Evolutionary conservation across 139 green algal species (phyloP), one percentile per base, ranked within the genome.

Genomic region (Chlamydomonas incerta): DNA sequence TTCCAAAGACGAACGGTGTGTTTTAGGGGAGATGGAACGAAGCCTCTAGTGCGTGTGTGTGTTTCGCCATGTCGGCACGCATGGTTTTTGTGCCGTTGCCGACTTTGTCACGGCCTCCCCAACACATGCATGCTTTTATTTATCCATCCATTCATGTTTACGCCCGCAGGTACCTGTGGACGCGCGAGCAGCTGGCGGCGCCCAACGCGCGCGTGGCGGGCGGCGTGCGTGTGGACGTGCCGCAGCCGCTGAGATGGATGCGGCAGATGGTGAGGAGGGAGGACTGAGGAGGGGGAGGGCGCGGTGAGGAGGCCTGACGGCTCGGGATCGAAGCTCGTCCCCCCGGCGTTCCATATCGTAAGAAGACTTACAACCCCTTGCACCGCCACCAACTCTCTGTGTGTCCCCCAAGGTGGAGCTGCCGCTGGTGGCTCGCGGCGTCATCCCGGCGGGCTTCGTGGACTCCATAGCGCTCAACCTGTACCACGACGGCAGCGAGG

Each of bases 111-210:
- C n/a, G n/a, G n/a, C n/a, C n/a, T n/a, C 70, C 33, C 37, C 13
- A 17, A 52, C 37, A 13, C 35, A 37, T 33, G 14, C 46, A 26
- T 28, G 8, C 66, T 1, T 13, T 70, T 37, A 23, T 70, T 10
- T 28, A 46, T 26, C 62, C 8, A 31, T 34, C 34, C n/a, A n/a
- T n/a, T n/a, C n/a, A n/a, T n/a, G n/a, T n/a, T n/a, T n/a, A n/a
- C n/a, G n/a, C n/a, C n/a, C n/a, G n/a, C 77, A 91, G 89, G 35
- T 95, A 96, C 77, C 60, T 95, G 50, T 96, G 94, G 94, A 96
- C 92, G 35, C 86, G 83, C 29, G 93, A 95, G 66, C 94, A 96
- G 90, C 80, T 95, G 58, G 50, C 74, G 2, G 52, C 72, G 50
- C 60, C 75, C 2, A 68, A 87, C 28, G 82, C 94, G 20, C 62